Percentiles rank a stretch among this genome's conserved stretches.
These are phyloP conservation scores for Aquilaria agallochum DNA, from an alignment of 441 rosid genomes.

Conservation along the genomic window DNA sequence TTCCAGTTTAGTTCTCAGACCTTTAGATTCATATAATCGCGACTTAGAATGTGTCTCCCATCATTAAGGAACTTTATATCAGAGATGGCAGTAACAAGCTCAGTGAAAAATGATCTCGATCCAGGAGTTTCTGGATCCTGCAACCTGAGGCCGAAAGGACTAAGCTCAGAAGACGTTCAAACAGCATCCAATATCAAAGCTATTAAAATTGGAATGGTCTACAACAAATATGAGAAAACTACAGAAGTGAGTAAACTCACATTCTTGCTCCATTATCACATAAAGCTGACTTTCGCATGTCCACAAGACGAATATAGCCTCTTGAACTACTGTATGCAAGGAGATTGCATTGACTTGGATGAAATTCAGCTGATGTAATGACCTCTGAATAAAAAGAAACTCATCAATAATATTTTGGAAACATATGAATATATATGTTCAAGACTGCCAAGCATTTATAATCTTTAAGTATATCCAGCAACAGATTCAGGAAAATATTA, in stretches of 20 bases:
- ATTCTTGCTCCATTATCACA: constrained; percentile 54
- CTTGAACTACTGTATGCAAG: constrained; percentile 78
- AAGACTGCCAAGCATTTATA: too few species aligned
- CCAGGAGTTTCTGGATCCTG: constrained; percentile 46
- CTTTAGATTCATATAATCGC: constrained; percentile 72
- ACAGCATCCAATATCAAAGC: not conserved
- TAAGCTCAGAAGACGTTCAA: not conserved
- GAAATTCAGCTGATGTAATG: constrained; percentile 72
- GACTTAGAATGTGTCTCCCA: constrained; percentile 59
- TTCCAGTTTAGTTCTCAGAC: constrained; percentile 20
- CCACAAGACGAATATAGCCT: constrained; percentile 61
- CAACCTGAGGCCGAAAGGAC: constrained; percentile 34
- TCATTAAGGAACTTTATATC: constrained; percentile 61
- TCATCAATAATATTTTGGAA: constrained; percentile 15
- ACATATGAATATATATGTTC: not conserved
- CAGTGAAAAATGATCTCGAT: constrained; percentile 60
- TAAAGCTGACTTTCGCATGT: constrained; percentile 73
- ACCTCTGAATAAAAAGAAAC: constrained; percentile 48
- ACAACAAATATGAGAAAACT: not conserved
- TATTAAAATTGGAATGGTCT: too few species aligned
- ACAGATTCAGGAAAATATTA: too few species aligned
- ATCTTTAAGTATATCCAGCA: too few species aligned
- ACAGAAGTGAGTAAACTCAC: constrained; percentile 34
- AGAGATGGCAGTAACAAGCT: constrained; percentile 62
- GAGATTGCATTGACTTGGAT: constrained; percentile 63